These are phyloP conservation scores for Neurospora africana DNA, from an alignment of 495 filamentous ascomycete species.

Conservation along the genomic window DNA sequence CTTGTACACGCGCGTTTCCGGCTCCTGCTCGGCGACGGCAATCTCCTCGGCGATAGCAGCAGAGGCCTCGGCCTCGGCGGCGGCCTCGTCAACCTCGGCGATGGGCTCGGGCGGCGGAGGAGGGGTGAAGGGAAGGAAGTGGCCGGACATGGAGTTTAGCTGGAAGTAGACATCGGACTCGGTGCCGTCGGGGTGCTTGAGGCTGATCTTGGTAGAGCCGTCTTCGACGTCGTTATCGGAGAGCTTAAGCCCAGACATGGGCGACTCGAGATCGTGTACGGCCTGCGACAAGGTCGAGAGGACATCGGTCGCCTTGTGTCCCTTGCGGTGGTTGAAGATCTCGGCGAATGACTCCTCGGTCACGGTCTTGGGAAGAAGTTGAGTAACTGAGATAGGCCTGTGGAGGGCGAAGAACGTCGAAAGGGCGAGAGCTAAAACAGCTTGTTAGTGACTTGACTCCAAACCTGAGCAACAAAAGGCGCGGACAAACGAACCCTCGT, in stretches of 20 bases:
- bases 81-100: slow-evolving; percentile 36
- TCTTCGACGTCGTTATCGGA: slow-evolving; percentile 20
- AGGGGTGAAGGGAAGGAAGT: slow-evolving; percentile 65
- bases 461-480: neutral
- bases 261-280: slow-evolving; percentile 59
- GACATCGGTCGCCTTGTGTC: slow-evolving; percentile 49
- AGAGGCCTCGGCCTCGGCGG: slow-evolving; percentile 23
- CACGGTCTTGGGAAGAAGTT: slow-evolving; percentile 61
- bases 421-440: slow-evolving; percentile 60
- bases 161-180: slow-evolving; percentile 33
- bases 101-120: slow-evolving; percentile 63
- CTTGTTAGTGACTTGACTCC: slow-evolving; percentile 1
- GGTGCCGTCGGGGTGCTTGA: slow-evolving; percentile 42
- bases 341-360: slow-evolving; percentile 64
- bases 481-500: slow-evolving; percentile 49
- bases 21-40: slow-evolving; percentile 20
- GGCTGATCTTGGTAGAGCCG: slow-evolving; percentile 25
- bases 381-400: slow-evolving; percentile 81
- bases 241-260: slow-evolving; percentile 33
- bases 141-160: slow-evolving; percentile 38
- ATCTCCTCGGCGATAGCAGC: slow-evolving; percentile 23
- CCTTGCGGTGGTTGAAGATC: slow-evolving; percentile 58
- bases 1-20: slow-evolving; percentile 56
- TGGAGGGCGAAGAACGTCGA: slow-evolving; percentile 95
- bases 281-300: slow-evolving; percentile 68